These are phyloP conservation scores for Gossypium raimondii DNA, from an alignment of 345 rosid genomes.

Conservation along the genomic window DNA sequence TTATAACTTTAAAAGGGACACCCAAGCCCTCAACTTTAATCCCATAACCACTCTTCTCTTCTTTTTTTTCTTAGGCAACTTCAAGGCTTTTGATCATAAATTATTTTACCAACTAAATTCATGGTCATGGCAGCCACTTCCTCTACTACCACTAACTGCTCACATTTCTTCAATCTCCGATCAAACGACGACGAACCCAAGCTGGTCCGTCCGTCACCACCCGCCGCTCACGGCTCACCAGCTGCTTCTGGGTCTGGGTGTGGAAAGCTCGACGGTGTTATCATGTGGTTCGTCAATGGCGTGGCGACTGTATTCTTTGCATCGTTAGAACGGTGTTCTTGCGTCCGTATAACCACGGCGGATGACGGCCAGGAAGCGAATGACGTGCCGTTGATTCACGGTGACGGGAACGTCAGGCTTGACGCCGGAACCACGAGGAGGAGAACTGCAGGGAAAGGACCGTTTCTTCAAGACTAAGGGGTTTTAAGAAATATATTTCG, in stretches of 20 bases:
- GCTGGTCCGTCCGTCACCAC: slow-evolving; percentile 20
- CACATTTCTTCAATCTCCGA: slow-evolving; percentile 31
- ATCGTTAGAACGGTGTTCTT: slow-evolving; percentile 53
- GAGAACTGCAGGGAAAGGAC: slow-evolving; percentile 33
- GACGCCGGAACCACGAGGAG: slow-evolving; percentile 19
- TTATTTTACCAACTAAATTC: slow-evolving; percentile 7
- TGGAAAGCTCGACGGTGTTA: slow-evolving; percentile 53
- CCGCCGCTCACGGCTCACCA: slow-evolving; percentile 28
- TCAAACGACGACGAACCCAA: slow-evolving; percentile 24
- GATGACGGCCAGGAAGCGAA: slow-evolving; percentile 49
- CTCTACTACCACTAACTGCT: slow-evolving; percentile 22
- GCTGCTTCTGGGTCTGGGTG: slow-evolving; percentile 22
- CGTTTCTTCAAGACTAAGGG: slow-evolving; percentile 2
- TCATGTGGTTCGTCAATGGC: slow-evolving; percentile 61
- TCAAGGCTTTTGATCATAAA: not conserved
- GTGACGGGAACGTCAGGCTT: slow-evolving; percentile 32
- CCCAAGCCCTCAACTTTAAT: not conserved
- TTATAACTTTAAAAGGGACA: not conserved
- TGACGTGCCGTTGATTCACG: slow-evolving; percentile 47
- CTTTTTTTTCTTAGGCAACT: not conserved
- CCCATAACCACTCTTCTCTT: not conserved
- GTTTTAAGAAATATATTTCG: not conserved
- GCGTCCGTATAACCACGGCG: slow-evolving; percentile 52
- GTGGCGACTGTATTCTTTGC: slow-evolving; percentile 52
- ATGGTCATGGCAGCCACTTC: slow-evolving; percentile 45